Percentiles rank a stretch among this genome's conserved stretches.
Evolutionary conservation across 768 basidiomycete genomes (phyloP).

Genomic region (Coprinopsis marcescibilis): DNA sequence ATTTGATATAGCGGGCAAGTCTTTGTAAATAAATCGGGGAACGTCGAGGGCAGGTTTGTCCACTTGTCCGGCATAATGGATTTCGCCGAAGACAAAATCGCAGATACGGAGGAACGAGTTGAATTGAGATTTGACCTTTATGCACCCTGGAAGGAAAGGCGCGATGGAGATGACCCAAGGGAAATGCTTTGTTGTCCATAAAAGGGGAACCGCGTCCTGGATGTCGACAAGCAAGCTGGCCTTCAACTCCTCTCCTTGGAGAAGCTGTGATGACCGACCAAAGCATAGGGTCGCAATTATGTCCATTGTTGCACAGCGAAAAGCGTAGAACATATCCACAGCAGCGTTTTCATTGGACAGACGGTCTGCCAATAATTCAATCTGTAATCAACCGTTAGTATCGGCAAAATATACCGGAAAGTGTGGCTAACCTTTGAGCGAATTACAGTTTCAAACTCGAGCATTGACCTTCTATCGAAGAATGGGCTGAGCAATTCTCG

Average conservation of each 20-base stretch:
- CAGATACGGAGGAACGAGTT: slow-evolving; percentile 15
- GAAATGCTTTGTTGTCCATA: slow-evolving; percentile 1
- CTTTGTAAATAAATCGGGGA: not conserved
- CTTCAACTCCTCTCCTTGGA: slow-evolving; percentile 28
- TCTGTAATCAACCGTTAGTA: slow-evolving; percentile 17
- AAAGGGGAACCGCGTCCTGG: slow-evolving; percentile 20
- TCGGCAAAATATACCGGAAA: not conserved
- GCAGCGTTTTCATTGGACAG: slow-evolving; percentile 17
- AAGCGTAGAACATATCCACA: slow-evolving; percentile 33
- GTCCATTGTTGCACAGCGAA: slow-evolving; percentile 36
- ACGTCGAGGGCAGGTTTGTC: not conserved
- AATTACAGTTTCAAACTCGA: slow-evolving; percentile 30
- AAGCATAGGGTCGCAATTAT: slow-evolving; percentile 40
- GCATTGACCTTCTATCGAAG: slow-evolving; percentile 32
- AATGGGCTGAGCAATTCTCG: slow-evolving; percentile 28
- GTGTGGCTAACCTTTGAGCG: slow-evolving; percentile 18
- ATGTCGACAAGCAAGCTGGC: slow-evolving; percentile 29
- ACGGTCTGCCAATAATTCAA: slow-evolving; percentile 24
- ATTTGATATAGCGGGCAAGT: not conserved
- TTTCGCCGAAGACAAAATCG: slow-evolving; percentile 10
- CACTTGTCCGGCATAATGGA: not conserved
- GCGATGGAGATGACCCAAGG: slow-evolving; percentile 7
- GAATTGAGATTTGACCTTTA: slow-evolving; percentile 13
- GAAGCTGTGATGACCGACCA: slow-evolving; percentile 24
- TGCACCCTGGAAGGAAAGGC: slow-evolving; percentile 15